Base-by-base conservation (phyloP, 345 rosid genomes). In the Aethionema arabicum region DNA sequence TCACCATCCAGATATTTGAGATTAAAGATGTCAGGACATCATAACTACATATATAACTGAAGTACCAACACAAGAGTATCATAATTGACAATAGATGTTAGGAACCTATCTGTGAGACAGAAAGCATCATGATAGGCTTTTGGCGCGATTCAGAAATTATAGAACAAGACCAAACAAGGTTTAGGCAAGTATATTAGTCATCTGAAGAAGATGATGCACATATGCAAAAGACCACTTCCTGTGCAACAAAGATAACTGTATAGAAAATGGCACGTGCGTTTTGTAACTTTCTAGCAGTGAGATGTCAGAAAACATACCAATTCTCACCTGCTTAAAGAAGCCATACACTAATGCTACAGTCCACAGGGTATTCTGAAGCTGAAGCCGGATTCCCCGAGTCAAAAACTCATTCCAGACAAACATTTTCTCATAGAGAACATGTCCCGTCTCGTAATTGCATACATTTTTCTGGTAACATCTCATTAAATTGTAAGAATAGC, bases 391-490 rank as follows among this genome's bases (percentile, higher is more conserved):
- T 35, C 82, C 99, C 74, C 85, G 86, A 40, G 99, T 90, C 81
- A 95, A 72, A 76, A 88, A 95, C 75, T 88, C 97, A 64, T 90
- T 95, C 99, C 99, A 95, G 50, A 95, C 99, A 55, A 95, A 95
- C 97, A 95, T 95, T 61, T 95, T 90, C 54, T 86, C 89, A 57
- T 90, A 90, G 21, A 81, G 88, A 41, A 83, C 79, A 39, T 67
- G 85, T 12, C 91, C 92, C 72, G 81, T 76, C 80, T 82, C 82
- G 61, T 66, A 77, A 61, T 81, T 72, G 71, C 82, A 84, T 77
- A 83, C 66, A 77, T 95, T 95, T 60, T 78, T 86, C 72, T 95
- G 99, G 67, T 90, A 95, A 77, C 96, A 82, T 66, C 85, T 72
- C 99, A 95, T 90, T 36, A 90, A 74, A 78, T 86, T 88, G 83